phyloP scores from a whole-genome alignment of 2,329 filamentous ascomycete genomes.

The Xylariaceae sp. region DNA sequence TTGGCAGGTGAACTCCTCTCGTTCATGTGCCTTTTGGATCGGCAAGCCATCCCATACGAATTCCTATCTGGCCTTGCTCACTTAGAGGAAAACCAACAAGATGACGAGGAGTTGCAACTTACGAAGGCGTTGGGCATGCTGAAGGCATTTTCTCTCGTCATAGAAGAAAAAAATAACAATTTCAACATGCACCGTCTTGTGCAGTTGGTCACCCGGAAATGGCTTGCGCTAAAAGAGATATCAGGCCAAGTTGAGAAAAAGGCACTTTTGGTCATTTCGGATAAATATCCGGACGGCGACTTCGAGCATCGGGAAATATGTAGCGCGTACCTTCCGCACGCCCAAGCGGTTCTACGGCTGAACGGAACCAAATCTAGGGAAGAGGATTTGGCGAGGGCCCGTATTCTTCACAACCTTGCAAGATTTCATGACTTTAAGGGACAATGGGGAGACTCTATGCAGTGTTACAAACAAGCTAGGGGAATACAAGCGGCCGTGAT shows the following conservation, averaged over 20 bases:
- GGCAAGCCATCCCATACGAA: constrained; percentile 29
- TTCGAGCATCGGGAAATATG: constrained; percentile 22
- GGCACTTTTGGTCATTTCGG: constrained; percentile 24
- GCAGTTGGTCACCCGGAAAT: constrained; percentile 33
- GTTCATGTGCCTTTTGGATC: constrained; percentile 33
- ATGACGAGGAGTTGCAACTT: constrained; percentile 19
- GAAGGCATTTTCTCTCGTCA: constrained; percentile 1
- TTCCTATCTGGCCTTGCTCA: constrained; percentile 23
- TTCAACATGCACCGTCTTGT: constrained; percentile 36
- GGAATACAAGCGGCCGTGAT: not conserved
- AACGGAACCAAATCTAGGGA: constrained; percentile 12
- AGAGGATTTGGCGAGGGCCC: constrained; percentile 8
- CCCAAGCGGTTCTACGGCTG: constrained; percentile 18
- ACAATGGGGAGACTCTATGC: not conserved
- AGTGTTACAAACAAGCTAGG: not conserved
- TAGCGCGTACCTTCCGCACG: constrained; percentile 27
- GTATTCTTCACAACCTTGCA: not conserved
- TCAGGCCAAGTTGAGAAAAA: constrained; percentile 15
- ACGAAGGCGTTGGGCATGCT: not conserved
- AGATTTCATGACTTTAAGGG: not conserved
- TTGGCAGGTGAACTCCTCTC: constrained; percentile 33
- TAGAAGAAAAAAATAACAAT: constrained; percentile 10
- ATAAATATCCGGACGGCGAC: constrained; percentile 20
- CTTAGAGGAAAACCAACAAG: not conserved
- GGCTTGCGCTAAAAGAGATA: constrained; percentile 23